phyloP scores from a whole-genome alignment of 1,284 basidiomycete genomes.

The Leccinum fuscescens region DNA sequence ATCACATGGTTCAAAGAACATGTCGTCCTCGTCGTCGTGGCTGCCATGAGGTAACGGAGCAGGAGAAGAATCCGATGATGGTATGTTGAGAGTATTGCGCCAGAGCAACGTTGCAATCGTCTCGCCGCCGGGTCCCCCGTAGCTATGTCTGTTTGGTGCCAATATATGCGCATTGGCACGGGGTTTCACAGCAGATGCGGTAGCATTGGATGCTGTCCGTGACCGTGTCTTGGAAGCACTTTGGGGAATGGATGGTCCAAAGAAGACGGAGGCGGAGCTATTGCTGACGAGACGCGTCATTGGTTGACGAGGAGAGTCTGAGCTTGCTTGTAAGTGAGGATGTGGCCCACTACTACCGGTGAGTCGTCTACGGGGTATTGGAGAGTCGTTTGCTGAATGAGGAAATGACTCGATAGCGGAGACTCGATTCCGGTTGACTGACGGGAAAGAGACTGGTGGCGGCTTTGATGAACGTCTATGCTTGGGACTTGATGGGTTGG shows the following conservation, averaged over 20 bases:
- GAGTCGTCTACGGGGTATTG: slow-evolving; percentile 47
- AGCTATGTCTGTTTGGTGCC: slow-evolving; percentile 57
- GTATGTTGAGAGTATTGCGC: slow-evolving; percentile 40
- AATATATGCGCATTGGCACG: slow-evolving; percentile 28
- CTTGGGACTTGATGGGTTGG: slow-evolving; percentile 18
- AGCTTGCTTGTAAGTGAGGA: slow-evolving; percentile 17
- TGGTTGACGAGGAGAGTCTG: slow-evolving; percentile 29
- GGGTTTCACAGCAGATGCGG: slow-evolving; percentile 6
- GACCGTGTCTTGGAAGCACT: slow-evolving; percentile 20
- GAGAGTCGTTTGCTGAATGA: slow-evolving; percentile 41
- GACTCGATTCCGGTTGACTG: slow-evolving; percentile 25
- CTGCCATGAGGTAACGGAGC: slow-evolving; percentile 26
- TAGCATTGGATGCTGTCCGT: slow-evolving; percentile 25
- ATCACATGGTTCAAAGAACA: too few species aligned
- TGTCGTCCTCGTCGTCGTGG: slow-evolving; percentile 41
- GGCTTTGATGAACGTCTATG: slow-evolving; percentile 14
- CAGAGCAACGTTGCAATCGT: slow-evolving; percentile 37
- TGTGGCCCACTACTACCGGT: slow-evolving; percentile 32
- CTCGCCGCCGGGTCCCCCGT: slow-evolving; percentile 39
- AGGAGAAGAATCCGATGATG: slow-evolving; percentile 53
- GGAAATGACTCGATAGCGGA: slow-evolving; percentile 11
- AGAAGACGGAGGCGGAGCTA: slow-evolving; percentile 67
- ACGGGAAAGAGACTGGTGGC: slow-evolving; percentile 34
- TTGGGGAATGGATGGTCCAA: slow-evolving; percentile 60
- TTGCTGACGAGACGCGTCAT: slow-evolving; percentile 43